phyloP scores from a whole-genome alignment of 2,329 filamentous ascomycete genomes.

The Scedosporium apiospermum region DNA sequence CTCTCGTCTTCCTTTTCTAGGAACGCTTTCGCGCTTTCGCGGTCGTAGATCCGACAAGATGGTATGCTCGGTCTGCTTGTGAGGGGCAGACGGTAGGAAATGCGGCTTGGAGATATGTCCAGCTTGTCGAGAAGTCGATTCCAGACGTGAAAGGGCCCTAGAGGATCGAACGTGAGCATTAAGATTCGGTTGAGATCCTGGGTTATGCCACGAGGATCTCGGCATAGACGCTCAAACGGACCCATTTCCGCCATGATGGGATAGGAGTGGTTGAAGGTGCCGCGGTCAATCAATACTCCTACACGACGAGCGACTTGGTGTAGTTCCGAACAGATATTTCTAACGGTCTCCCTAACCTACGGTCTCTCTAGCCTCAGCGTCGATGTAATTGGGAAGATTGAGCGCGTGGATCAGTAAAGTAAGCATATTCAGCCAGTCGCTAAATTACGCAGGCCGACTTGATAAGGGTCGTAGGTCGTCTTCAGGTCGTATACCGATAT shows the following conservation, averaged over 20 bases:
- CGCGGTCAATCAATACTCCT: not conserved
- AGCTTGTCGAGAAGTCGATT: not conserved
- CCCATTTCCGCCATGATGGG: not conserved
- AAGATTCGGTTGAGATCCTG: not conserved
- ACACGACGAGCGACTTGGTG: not conserved
- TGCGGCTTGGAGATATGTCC: not conserved
- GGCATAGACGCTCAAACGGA: not conserved
- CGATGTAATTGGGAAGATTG: not conserved
- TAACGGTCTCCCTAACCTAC: not conserved
- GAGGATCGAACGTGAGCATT: not conserved
- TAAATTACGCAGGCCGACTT: not conserved
- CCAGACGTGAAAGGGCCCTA: not conserved
- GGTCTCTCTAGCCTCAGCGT: not conserved
- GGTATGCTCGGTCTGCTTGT: not conserved
- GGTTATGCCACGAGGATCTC: not conserved
- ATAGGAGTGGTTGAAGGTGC: not conserved
- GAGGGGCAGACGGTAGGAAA: not conserved
- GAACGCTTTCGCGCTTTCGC: not conserved
- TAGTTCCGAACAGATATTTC: not conserved
- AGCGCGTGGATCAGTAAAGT: not conserved
- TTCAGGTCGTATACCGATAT: not conserved
- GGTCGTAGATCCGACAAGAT: not conserved
- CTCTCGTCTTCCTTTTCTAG: not conserved
- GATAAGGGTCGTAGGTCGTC: not conserved
- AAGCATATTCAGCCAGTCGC: not conserved